Base-by-base conservation (phyloP, 176 grass and related monocot genomes). In the Hsuehochloa calcarea region DNA sequence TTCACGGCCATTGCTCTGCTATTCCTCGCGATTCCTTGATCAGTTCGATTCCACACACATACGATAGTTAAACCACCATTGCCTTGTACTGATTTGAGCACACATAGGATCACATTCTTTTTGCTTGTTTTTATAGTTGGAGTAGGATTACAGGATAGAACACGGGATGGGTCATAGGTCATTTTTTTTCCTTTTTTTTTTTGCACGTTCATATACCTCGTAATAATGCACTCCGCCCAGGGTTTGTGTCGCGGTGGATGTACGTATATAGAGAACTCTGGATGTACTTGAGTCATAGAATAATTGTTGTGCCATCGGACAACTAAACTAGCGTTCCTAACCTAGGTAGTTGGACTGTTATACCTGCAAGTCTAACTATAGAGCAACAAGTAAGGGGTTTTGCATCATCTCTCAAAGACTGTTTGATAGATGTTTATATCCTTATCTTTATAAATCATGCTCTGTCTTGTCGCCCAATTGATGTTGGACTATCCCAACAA, bases 21-120 rank as follows among this genome's bases (percentile, higher is more conserved):
- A 35, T 63, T 83, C 19, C 0, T 87, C 1, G 22, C 69, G n/a
- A 80, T 78, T 85, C 39, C 85, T 77, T 97, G 81, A 92, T 82
- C 70, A 76, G 31, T 44, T 39, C 34, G 25, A 23, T 62, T 82
- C 25, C 47, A 74, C 39, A 64, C 11, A 64, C 1, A 54, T 19
- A 41, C 46, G 74, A 75, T 51, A 66, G 78, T 67, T 25, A 4
- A 72, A 43, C 46, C 14, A 20, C 26, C 63, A 82, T 86, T 67
- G 34, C 66, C 29, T n/a, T 68, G 61, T 80, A 46, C 62, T 75
- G 63, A 75, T 84, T 75, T 70, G 10, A 52, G 35, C 22, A 75
- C 7, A 60, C 38, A 51, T 83, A 87, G 43, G 75, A 69, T 70
- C 76, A 84, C 75, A 80, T 87, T 63, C 51, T 68, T 80, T 70